Conservation (phyloP, 305 asterid genomes). For the Fraxinus velutina region DNA sequence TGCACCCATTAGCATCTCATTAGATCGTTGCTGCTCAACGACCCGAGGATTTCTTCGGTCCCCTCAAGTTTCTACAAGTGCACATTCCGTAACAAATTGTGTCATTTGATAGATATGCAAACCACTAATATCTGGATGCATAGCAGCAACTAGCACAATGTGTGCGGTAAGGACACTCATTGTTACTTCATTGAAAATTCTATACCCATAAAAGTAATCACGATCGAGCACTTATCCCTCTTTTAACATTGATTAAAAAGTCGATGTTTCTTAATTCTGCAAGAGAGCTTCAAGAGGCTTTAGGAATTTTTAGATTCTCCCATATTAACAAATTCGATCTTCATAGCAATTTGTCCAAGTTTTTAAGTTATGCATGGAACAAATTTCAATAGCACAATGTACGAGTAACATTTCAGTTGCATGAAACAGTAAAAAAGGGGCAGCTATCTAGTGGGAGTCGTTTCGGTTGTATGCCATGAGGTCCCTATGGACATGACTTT, state of each 20-base stretch:
- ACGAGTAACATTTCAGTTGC: slow-evolving; percentile 25
- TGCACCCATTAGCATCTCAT: slow-evolving; percentile 62
- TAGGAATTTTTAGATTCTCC: neutral
- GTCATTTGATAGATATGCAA: neutral
- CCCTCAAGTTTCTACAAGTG: slow-evolving; percentile 53
- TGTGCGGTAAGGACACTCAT: slow-evolving; percentile 97
- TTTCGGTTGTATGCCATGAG: neutral
- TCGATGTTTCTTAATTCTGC: too few species aligned
- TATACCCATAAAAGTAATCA: too few species aligned
- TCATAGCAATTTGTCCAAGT: neutral
- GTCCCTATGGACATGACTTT: neutral
- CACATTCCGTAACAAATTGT: slow-evolving; percentile 1
- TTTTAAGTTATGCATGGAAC: neutral
- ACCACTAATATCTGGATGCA: slow-evolving; percentile 55
- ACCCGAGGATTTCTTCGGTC: slow-evolving; percentile 52
- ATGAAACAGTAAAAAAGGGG: neutral
- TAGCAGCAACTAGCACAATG: slow-evolving; percentile 97
- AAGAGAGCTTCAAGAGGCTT: too few species aligned
- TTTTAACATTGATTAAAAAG: too few species aligned
- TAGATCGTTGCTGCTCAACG: slow-evolving; percentile 62
- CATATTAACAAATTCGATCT: neutral
- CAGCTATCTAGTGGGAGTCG: too few species aligned
- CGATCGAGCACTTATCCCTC: too few species aligned
- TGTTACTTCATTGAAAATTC: slow-evolving; percentile 54
- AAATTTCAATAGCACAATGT: slow-evolving; percentile 45